These are phyloP conservation scores for Aureobasidium sp. DNA, from an alignment of 2,329 filamentous ascomycete species.

Conservation along the genomic window DNA sequence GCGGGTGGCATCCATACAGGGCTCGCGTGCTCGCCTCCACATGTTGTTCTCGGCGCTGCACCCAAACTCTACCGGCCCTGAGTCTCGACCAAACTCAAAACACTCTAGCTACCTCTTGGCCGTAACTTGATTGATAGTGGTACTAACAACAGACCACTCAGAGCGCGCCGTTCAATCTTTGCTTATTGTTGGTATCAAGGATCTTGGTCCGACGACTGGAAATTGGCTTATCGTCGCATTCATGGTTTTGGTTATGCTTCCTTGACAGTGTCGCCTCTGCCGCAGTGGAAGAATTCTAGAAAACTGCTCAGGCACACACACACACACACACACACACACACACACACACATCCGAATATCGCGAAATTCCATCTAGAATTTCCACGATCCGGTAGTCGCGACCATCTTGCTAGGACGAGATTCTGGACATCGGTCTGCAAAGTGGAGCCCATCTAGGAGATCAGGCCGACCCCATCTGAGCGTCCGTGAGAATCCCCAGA, in stretches of 20 bases:
- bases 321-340: not conserved
- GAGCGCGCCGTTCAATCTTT: not conserved
- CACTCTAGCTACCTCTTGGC: not conserved
- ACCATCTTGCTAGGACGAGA: not conserved
- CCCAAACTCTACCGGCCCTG: not conserved
- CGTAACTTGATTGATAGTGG: slow-evolving; percentile 6
- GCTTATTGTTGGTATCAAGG: slow-evolving; percentile 2
- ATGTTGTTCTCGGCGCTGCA: not conserved
- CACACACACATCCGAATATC: not conserved
- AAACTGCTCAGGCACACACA: not conserved
- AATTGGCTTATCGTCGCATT: not conserved
- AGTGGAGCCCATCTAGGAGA: not conserved
- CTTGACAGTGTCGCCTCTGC: not conserved
- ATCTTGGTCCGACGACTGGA: not conserved
- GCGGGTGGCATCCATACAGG: not conserved
- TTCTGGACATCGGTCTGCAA: not conserved
- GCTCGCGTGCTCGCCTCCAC: slow-evolving; percentile 1
- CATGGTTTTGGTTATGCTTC: not conserved
- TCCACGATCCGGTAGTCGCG: not conserved
- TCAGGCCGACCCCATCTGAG: slow-evolving; percentile 12
- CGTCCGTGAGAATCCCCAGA: not conserved
- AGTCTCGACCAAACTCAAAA: slow-evolving; percentile 9
- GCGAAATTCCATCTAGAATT: not conserved
- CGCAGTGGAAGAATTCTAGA: not conserved
- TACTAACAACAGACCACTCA: slow-evolving; percentile 6